Conservation (phyloP, 805 yeast species). For the Cyberlindnera veronae region DNA sequence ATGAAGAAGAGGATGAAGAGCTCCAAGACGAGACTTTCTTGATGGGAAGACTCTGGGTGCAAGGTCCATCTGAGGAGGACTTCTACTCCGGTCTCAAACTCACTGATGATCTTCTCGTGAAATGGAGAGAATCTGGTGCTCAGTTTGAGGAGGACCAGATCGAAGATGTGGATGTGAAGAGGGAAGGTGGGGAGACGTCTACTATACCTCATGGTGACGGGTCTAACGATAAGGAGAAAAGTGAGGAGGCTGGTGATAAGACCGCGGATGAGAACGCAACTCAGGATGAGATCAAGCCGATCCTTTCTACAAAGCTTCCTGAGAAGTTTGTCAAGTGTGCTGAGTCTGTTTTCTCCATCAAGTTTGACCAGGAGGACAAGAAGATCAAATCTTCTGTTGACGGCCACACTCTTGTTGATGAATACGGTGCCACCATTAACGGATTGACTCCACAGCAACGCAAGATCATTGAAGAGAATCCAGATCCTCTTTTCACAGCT, state of each 20-base stretch:
- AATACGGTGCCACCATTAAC: constrained; percentile 33
- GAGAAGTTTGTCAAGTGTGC: constrained; percentile 24
- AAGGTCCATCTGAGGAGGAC: constrained; percentile 70
- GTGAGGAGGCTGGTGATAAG: constrained; percentile 20
- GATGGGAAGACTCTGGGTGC: constrained; percentile 87
- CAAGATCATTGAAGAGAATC: constrained; percentile 64
- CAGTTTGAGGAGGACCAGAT: not conserved
- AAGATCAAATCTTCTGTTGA: constrained; percentile 49
- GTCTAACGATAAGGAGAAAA: constrained; percentile 24
- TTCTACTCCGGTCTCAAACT: constrained; percentile 32
- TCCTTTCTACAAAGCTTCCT: constrained; percentile 9
- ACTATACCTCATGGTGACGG: too few relatives aligned
- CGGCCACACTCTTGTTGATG: constrained; percentile 35
- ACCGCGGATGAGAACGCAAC: constrained; percentile 26
- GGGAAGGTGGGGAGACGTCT: constrained; percentile 23
- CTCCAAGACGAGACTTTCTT: constrained; percentile 54
- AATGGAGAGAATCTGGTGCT: constrained; percentile 26
- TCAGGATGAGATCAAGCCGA: constrained; percentile 18
- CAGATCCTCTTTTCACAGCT: constrained; percentile 49
- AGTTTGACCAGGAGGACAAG: constrained; percentile 42
- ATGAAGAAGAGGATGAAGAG: constrained; percentile 45
- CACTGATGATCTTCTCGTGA: constrained; percentile 24
- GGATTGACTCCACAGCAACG: constrained; percentile 38
- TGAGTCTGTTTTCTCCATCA: constrained; percentile 21
- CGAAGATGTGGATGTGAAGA: constrained; percentile 3